Percentiles rank a stretch among this genome's conserved stretches.
These are phyloP conservation scores for Penicillium sp. DNA, from an alignment of 2,329 filamentous ascomycete genomes.

Conservation along the genomic window DNA sequence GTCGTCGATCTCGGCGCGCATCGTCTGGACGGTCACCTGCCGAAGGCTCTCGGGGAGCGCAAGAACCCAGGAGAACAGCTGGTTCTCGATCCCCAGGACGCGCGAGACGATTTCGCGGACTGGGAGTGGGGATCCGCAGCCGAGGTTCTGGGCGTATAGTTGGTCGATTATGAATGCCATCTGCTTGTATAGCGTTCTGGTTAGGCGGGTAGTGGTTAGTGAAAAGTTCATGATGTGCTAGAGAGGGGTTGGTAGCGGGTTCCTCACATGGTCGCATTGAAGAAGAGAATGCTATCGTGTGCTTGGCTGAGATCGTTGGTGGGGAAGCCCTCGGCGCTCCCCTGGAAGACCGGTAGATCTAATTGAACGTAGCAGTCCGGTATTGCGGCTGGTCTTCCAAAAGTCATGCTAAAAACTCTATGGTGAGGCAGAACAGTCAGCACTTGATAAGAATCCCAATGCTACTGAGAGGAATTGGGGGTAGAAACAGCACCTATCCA, in stretches of 20 bases:
- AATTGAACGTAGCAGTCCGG: constrained; percentile 51
- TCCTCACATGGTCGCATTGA: constrained; percentile 32
- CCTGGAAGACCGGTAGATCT: constrained; percentile 34
- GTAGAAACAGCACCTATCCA: constrained; percentile 45
- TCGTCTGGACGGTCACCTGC: not conserved
- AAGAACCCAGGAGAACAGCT: constrained; percentile 25
- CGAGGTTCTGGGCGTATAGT: constrained; percentile 53
- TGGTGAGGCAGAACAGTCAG: not conserved
- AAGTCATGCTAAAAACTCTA: constrained; percentile 57
- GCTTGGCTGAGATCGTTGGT: not conserved
- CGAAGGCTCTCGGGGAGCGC: constrained; percentile 4
- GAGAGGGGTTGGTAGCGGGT: not conserved
- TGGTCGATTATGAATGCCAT: constrained; percentile 44
- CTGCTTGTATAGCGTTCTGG: constrained; percentile 37
- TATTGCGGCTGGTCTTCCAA: constrained; percentile 55
- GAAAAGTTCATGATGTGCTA: not conserved
- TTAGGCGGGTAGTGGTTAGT: not conserved
- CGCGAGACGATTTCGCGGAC: constrained; percentile 38
- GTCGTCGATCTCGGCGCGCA: not conserved
- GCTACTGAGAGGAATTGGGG: constrained; percentile 1
- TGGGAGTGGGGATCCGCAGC: constrained; percentile 32
- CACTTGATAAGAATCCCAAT: no score
- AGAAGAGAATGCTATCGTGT: constrained; percentile 24
- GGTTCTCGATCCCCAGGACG: constrained; percentile 35
- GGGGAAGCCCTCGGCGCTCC: not conserved